Evolutionary conservation across 768 basidiomycete species (phyloP), one percentile per base, ranked within the genome.

Genomic region (Rubroboletus pulcherrimus): DNA sequence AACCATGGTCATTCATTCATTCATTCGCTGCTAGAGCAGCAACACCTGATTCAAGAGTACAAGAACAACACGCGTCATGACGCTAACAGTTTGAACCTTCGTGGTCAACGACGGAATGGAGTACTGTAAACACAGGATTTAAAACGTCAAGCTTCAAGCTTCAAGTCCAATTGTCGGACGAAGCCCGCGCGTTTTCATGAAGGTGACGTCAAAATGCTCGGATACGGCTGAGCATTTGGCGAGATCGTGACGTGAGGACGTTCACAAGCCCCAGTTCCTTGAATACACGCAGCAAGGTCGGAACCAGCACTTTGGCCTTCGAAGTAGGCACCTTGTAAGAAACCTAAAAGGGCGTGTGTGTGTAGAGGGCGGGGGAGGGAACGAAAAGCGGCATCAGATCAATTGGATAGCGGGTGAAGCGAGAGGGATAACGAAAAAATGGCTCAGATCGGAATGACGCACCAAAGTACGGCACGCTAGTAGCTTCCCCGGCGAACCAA

Each of bases 401-500:
- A 26, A 2, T 26, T 10, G 15, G 24, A 46, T 7, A 30, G 19
- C 2, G 6, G 7, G 39, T 53, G 12, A 35, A 42, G 9, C 37
- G 24, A 29, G 12, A 17, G 10, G 4, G 12, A 17, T 21, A 55
- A 26, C 9, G 4, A n/a, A 19, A 11, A 46, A 14, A 10, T 4
- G 5, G 14, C 12, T 46, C 8, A 8, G 33, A 24, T 19, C 7
- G 10, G 26, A 24, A 41, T 14, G 14, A 71, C 78, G 43, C 49
- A 82, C 84, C 84, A 59, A 77, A 85, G 69, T 81, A 83, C 58
- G 78, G 77, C 48, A 74, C 66, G 57, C 80, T 84, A 19, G 79
- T 84, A 7, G 78, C 82, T 64, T 86, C 84, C 5, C 84, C 85
- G 0, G 83, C 80, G 62, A 86, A 86, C 75, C 80, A 85, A 14